These are phyloP conservation scores for Basipetospora chlamydospora DNA, from an alignment of 2,329 filamentous ascomycete species.

Conservation along the genomic window DNA sequence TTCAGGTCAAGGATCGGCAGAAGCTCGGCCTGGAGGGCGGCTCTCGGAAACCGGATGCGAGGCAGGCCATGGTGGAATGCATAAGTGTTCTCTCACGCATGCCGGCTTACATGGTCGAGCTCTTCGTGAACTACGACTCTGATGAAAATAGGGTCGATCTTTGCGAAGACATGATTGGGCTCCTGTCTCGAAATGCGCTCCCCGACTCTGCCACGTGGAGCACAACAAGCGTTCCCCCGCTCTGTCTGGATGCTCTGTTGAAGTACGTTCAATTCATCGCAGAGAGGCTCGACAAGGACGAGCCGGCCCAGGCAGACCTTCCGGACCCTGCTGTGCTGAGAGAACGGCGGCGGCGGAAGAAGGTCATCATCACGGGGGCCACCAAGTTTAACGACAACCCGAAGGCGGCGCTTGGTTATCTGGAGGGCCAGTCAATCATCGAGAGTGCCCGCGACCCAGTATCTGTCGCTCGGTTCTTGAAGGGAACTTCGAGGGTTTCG, in stretches of 20 bases:
- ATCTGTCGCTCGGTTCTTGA: constrained; percentile 75
- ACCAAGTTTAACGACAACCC: constrained; percentile 92
- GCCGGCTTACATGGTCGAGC: constrained; percentile 84
- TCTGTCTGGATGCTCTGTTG: constrained; percentile 84
- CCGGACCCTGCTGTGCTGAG: constrained; percentile 51
- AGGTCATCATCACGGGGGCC: constrained; percentile 74
- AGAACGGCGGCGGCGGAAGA: constrained; percentile 66
- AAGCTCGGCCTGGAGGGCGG: constrained; percentile 87
- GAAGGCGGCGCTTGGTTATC: constrained; percentile 73
- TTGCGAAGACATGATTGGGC: constrained; percentile 87
- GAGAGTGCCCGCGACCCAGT: constrained; percentile 56
- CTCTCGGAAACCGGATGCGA: constrained; percentile 79
- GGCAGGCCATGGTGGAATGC: constrained; percentile 97
- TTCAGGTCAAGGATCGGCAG: constrained; percentile 82
- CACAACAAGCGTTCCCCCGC: constrained; percentile 88
- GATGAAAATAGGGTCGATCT: constrained; percentile 82
- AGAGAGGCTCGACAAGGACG: constrained; percentile 66
- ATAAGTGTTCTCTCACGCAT: constrained; percentile 84
- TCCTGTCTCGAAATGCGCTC: constrained; percentile 85
- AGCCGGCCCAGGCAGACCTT: constrained; percentile 35
- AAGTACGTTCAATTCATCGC: constrained; percentile 86
- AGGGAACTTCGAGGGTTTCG: constrained; percentile 73
- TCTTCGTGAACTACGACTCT: constrained; percentile 97
- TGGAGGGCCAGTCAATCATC: constrained; percentile 78
- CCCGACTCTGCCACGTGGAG: constrained; percentile 98